Percentiles rank a stretch among this genome's conserved stretches.
Evolutionary conservation across 2,329 filamentous ascomycete genomes (phyloP).

Genomic region (Akanthomyces lecanii): DNA sequence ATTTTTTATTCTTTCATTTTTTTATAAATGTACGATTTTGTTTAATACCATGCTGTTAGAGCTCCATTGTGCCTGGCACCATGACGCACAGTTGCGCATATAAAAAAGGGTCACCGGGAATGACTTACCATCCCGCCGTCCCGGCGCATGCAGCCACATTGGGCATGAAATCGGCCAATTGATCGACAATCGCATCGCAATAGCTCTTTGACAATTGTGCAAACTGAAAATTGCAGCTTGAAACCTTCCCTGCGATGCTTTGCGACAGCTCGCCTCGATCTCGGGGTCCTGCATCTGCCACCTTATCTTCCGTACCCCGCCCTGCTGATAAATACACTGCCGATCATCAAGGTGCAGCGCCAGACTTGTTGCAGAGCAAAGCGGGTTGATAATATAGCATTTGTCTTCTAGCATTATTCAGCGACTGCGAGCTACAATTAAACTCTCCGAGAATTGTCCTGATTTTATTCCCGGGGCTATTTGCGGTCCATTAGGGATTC

Average conservation of each 20-base stretch:
- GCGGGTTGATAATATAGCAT: background rate
- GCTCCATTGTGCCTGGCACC: background rate
- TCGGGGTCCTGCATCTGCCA: background rate
- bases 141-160: background rate
- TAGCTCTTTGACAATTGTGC: too few species aligned
- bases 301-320: background rate
- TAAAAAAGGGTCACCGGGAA: background rate
- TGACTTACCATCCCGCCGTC: background rate
- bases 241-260: background rate
- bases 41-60: background rate
- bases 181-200: background rate
- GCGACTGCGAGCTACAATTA: background rate
- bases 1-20: background rate
- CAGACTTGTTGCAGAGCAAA: background rate
- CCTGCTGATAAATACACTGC: constrained; percentile 15
- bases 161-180: background rate
- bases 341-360: background rate
- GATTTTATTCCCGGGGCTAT: background rate
- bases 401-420: background rate
- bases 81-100: background rate
- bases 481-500: background rate
- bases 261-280: background rate
- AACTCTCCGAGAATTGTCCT: background rate
- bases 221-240: too few species aligned
- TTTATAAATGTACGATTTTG: background rate